A percentile compares a stretch with the other conserved stretches of the same genome.
Conservation (phyloP, 2,329 filamentous ascomycete genomes). For the Podosphaera aphanis region DNA sequence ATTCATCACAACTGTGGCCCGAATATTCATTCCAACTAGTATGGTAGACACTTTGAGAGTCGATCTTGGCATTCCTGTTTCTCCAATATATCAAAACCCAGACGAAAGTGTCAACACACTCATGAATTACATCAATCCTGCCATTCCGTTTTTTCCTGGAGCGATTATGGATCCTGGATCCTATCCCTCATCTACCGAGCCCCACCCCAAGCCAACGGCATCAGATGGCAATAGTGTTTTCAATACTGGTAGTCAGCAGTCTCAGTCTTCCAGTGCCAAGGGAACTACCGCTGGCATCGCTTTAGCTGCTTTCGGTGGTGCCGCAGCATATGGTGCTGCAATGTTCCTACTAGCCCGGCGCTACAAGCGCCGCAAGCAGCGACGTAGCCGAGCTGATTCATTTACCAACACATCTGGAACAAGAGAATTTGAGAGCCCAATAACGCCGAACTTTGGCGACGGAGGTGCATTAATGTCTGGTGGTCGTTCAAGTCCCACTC, state of each 20-base stretch:
- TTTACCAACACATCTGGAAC: conserved; percentile 26
- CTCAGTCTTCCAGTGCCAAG: conserved; percentile 29
- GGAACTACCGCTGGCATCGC: conserved; percentile 43
- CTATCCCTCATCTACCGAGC: conserved; percentile 18
- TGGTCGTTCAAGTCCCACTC: conserved; percentile 16
- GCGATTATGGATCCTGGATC: conserved; percentile 16
- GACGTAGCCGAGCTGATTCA: conserved; percentile 37
- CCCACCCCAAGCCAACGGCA: conserved; percentile 14
- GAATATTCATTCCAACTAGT: conserved; percentile 51
- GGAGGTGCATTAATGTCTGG: conserved; percentile 20
- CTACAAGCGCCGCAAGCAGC: conserved; percentile 40
- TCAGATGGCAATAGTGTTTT: conserved; percentile 20
- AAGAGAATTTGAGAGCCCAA: conserved; percentile 19
- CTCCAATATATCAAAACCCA: conserved; percentile 50
- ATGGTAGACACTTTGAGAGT: conserved; percentile 43
- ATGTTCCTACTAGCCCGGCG: conserved; percentile 55
- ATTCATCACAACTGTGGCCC: conserved; percentile 61
- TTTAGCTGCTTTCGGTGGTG: conserved; percentile 38
- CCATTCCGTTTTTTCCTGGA: conserved; percentile 30
- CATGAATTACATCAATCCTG: conserved; percentile 61
- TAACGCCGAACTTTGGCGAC: conserved; percentile 26
- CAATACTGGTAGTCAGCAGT: conserved; percentile 19
- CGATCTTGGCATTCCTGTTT: conserved; percentile 47
- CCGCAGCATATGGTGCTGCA: conserved; percentile 47
- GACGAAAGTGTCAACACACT: conserved; percentile 44